Evolutionary conservation across 2,329 filamentous ascomycete genomes (phyloP), one percentile per base, ranked within the genome.

Genomic region (Boeremia exigua): DNA sequence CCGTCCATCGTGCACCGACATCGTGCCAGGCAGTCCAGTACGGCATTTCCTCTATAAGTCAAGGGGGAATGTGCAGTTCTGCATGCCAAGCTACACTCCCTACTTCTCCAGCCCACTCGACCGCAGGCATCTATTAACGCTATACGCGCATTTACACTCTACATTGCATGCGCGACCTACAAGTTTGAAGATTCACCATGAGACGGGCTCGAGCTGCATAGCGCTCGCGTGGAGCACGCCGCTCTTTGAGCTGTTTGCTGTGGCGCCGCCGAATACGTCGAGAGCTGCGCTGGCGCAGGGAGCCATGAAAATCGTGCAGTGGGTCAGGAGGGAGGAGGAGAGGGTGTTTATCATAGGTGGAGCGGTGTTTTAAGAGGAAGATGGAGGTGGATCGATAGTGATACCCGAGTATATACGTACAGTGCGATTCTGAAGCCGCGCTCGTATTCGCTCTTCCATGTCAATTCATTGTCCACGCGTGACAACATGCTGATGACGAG

Each of bases 21-120:
- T 99, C 55, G 84, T 92, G 1, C 90, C 92, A 0, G 90, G 89
- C 23, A 90, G 88, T 14, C 87, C 89, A 29, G 80, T 98, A 48
- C 88, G 89, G 64, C 95, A 99, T 79, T 99, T 98, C 71, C 78
- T 99, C 15, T 99, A 96, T 82, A 99, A 98, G 77, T 96, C 91
- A 14, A 86, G 91, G 56, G 88, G 89, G 17, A 96, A 99, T 67
- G 95, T 99, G 27, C 96, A 99, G 74, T 99, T 97, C 75, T 89
- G 87, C 64, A 96, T 96, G 91, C 90, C 93, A 1, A 87, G 90
- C 0, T 89, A 92, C 58, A 82, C 86, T 9, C 88, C 91, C 0
- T 80, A 87, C 53, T 95, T 95, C 68, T 75, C 74, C 23, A 80
- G 71, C 2, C 72, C 84, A 4, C 78, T 91, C 42, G 82, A 86